Evolutionary conservation across 2,329 filamentous ascomycete species (phyloP), one percentile per base, ranked within the genome.

Genomic region (Fusarium sp.): DNA sequence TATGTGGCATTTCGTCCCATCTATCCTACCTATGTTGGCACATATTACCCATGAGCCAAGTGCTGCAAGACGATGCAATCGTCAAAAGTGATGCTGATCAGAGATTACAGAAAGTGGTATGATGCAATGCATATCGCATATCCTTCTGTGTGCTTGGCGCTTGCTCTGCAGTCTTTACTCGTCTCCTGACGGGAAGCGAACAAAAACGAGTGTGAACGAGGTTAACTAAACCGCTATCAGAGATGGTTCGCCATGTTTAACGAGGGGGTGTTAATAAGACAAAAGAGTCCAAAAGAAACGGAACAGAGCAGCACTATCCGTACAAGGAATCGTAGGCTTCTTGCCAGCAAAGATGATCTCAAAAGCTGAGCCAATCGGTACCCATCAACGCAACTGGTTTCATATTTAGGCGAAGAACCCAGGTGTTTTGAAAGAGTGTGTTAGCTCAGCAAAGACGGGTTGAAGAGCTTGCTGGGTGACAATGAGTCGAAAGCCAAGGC

Each of bases 361-460:
- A 64, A 65, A 69, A 57, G 57, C 67, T 58, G 61, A 59, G 53
- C 65, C 65, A 55, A 30, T 30, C 27, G 10, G 27, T 59, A 59
- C 53, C 49, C 62, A 62, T 64, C 58, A 48, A 61, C 57, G 47
- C 61, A 61, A 54, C 50, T 62, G 60, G 72, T 74, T 74, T 74
- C 72, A 74, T 63, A 43, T 73, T 74, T 73, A 72, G 72, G 72
- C 71, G 70, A 73, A 56, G 59, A 58, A 62, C 40, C 59, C 55
- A 53, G 56, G 56, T 61, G 55, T 56, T 57, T 70, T 51, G 60
- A 50, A 32, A 37, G 41, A 39, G 59, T 67, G 61, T 53, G 47
- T 50, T 50, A 52, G 62, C 52, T 68, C 40, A 58, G 46, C 33
- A 39, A 58, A 48, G 48, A 59, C 53, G 48, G 39, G 41, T 65